Percentiles rank a stretch among this genome's conserved stretches.
phyloP scores from a whole-genome alignment of 805 yeast species.

The Metschnikowia matae region DNA sequence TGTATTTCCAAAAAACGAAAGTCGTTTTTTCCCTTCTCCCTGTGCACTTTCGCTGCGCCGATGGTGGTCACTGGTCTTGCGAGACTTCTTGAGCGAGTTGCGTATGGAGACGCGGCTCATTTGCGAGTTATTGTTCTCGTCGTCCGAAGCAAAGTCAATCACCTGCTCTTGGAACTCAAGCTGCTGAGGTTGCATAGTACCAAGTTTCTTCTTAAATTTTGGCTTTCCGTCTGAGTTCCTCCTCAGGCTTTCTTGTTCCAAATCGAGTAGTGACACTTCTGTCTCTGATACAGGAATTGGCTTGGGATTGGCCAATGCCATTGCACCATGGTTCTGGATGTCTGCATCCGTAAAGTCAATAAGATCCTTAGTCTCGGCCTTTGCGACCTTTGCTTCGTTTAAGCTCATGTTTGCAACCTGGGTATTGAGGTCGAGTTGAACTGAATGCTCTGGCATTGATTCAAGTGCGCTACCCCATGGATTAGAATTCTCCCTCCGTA shows the following conservation, averaged over 20 bases:
- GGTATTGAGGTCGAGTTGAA: neutral
- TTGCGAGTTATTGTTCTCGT: slow-evolving; percentile 34
- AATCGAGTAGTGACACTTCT: slow-evolving; percentile 17
- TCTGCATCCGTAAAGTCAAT: neutral
- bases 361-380: neutral
- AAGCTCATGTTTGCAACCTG: slow-evolving; percentile 1
- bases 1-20: slow-evolving; percentile 23
- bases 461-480: slow-evolving; percentile 17
- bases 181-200: slow-evolving; percentile 26
- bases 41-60: slow-evolving; percentile 26
- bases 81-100: slow-evolving; percentile 31
- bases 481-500: slow-evolving; percentile 10
- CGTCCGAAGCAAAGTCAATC: slow-evolving; percentile 44
- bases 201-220: slow-evolving; percentile 30
- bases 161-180: slow-evolving; percentile 40
- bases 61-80: slow-evolving; percentile 28
- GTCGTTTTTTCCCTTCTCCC: slow-evolving; percentile 21
- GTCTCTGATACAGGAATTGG: neutral
- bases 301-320: neutral
- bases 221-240: slow-evolving; percentile 17
- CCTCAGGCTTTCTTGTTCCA: slow-evolving; percentile 17
- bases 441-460: neutral
- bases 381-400: neutral
- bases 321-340: neutral
- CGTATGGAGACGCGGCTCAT: slow-evolving; percentile 41